Conservation (phyloP, 1,139 yeast genomes). For the Blastobotrys arbuscula region DNA sequence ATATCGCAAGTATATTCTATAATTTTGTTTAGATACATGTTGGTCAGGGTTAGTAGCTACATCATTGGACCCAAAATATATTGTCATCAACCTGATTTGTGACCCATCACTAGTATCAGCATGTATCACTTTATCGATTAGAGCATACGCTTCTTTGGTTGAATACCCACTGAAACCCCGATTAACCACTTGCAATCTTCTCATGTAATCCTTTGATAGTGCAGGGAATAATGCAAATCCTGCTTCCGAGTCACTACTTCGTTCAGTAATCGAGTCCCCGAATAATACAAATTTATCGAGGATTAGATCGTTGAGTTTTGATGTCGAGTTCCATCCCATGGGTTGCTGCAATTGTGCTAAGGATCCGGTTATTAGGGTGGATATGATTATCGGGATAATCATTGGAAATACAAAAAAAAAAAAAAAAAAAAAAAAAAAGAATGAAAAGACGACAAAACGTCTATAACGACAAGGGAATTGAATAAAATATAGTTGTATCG, state of each 20-base stretch:
- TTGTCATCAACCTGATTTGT: background rate
- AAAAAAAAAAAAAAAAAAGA: no score
- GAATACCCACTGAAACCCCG: conserved; percentile 59
- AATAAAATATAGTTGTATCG: no score
- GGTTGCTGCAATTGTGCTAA: background rate
- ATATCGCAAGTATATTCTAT: conserved; percentile 39
- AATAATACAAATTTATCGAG: conserved; percentile 46
- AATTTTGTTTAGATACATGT: conserved; percentile 46
- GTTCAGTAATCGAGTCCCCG: conserved; percentile 63
- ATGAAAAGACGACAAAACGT: no score
- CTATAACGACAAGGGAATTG: no score
- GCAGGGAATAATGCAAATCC: conserved; percentile 46
- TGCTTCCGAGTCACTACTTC: conserved; percentile 31
- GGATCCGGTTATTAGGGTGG: no score
- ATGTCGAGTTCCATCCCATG: background rate
- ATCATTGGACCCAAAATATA: conserved; percentile 35
- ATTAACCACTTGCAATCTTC: conserved; percentile 49
- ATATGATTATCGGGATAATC: no score
- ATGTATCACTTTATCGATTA: background rate
- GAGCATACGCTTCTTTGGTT: background rate
- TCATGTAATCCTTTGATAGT: conserved; percentile 40
- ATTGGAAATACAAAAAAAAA: no score
- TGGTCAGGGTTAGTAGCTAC: conserved; percentile 33
- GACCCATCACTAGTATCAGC: background rate
- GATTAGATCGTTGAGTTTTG: background rate